Percentiles rank a stretch among this genome's conserved stretches.
phyloP scores from a whole-genome alignment of 2,329 filamentous ascomycete genomes.

The Drechslerella dactyloides region DNA sequence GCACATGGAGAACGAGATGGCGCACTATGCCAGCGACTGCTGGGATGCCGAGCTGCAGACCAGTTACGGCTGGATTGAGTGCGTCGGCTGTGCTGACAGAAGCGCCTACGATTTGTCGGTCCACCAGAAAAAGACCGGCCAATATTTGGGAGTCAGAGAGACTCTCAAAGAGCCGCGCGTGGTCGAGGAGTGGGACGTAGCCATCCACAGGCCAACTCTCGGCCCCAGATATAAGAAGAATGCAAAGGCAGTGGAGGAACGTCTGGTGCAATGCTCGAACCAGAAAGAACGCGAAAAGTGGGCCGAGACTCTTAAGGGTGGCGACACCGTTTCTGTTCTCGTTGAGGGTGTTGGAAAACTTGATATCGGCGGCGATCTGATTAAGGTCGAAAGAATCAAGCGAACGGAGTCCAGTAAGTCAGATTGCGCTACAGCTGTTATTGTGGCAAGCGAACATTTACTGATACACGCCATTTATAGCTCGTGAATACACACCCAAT shows the following conservation, averaged over 20 bases:
- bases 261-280: constrained; percentile 71
- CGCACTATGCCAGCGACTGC: constrained; percentile 95
- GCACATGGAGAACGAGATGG: constrained; percentile 90
- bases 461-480: constrained; percentile 6
- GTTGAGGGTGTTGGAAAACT: constrained; percentile 72
- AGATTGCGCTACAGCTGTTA: neutral
- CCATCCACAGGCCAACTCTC: constrained; percentile 93
- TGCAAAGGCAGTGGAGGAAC: constrained; percentile 80
- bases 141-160: constrained; percentile 83
- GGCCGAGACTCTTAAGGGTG: constrained; percentile 72
- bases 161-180: constrained; percentile 76
- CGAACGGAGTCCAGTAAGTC: constrained; percentile 71
- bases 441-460: neutral
- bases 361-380: constrained; percentile 76
- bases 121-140: constrained; percentile 89
- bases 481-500: constrained; percentile 90
- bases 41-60: constrained; percentile 96
- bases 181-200: constrained; percentile 85
- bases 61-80: constrained; percentile 96
- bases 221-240: constrained; percentile 96
- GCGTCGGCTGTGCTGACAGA: constrained; percentile 93
- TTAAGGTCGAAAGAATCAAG: constrained; percentile 83
- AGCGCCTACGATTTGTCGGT: constrained; percentile 93
- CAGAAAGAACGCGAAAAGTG: constrained; percentile 84
- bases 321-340: constrained; percentile 77